Evolutionary conservation across 1,284 basidiomycete species (phyloP).

Genomic region (Tilletia caries): DNA sequence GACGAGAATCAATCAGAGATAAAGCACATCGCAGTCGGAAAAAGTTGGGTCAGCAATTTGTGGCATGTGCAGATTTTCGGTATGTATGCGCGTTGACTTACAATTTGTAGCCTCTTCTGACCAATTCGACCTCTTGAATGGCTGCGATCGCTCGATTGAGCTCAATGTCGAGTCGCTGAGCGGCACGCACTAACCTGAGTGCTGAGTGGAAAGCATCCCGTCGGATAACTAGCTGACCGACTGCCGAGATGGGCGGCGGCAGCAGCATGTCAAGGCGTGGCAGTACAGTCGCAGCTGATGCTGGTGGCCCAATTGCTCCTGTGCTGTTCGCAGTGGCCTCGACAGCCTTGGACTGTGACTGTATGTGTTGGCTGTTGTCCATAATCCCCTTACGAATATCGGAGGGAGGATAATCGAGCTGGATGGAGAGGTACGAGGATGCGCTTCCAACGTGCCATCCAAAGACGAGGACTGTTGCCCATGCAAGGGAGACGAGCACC

Average conservation of each 20-base stretch:
- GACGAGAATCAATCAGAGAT: neutral
- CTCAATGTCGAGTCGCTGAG: constrained; percentile 36
- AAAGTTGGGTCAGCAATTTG: neutral
- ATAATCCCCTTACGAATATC: neutral
- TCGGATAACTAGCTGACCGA: neutral
- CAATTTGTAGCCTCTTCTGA: constrained; percentile 47
- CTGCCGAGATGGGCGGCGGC: neutral
- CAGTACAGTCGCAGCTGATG: neutral
- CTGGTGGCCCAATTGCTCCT: neutral
- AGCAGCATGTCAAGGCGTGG: neutral
- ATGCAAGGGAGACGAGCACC: constrained; percentile 20
- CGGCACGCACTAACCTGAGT: constrained; percentile 27
- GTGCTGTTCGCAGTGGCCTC: neutral
- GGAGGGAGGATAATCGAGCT: constrained; percentile 10
- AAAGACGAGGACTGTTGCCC: constrained; percentile 24
- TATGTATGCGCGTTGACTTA: constrained; percentile 14
- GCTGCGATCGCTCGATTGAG: constrained; percentile 45
- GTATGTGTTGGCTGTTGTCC: neutral
- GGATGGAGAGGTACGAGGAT: constrained; percentile 9
- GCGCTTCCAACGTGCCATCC: constrained; percentile 1
- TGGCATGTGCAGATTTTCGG: neutral
- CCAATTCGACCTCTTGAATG: constrained; percentile 51
- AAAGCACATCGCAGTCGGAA: neutral
- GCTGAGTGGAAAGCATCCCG: constrained; percentile 14
- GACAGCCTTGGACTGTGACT: neutral